Evolutionary conservation across 1,284 basidiomycete species (phyloP).

Genomic region (Heliocybe sulcata): DNA sequence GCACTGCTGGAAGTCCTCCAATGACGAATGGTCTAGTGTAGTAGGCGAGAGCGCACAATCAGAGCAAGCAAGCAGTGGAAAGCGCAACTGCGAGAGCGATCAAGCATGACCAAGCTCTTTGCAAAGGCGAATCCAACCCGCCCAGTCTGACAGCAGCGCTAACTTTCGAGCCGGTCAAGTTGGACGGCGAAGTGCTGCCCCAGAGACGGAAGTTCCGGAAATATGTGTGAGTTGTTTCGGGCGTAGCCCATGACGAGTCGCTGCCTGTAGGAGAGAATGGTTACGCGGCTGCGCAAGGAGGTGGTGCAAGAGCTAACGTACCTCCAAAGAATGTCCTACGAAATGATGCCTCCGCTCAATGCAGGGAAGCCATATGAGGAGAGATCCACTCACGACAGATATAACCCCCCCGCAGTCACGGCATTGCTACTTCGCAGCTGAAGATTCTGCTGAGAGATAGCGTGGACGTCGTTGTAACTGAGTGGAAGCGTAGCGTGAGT

Average conservation of each 20-base stretch:
- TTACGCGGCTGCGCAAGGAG: not conserved
- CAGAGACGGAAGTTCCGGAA: conserved; percentile 61
- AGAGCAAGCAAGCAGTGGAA: not conserved
- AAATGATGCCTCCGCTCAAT: conserved; percentile 3
- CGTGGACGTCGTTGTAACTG: conserved; percentile 51
- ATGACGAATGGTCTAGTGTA: no score
- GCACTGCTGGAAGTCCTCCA: no score
- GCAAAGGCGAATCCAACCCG: not conserved
- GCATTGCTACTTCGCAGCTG: conserved; percentile 40
- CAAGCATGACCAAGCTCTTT: not conserved
- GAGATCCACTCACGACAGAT: conserved; percentile 47
- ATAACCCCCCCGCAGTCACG: conserved; percentile 51
- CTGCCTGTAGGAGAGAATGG: conserved; percentile 29
- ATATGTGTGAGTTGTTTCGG: conserved; percentile 54
- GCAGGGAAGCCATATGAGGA: not conserved
- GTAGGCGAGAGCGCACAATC: not conserved
- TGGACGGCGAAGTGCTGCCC: conserved; percentile 38
- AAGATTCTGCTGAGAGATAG: conserved; percentile 40
- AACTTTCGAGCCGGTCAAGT: conserved; percentile 27
- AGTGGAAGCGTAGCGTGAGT: not conserved
- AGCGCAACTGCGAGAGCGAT: not conserved
- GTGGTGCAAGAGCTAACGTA: conserved; percentile 14
- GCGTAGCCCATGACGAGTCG: conserved; percentile 59
- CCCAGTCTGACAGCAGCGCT: not conserved
- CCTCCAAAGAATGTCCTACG: conserved; percentile 72